phyloP scores from a whole-genome alignment of 768 basidiomycete species.

The Rhizopogon rudus region DNA sequence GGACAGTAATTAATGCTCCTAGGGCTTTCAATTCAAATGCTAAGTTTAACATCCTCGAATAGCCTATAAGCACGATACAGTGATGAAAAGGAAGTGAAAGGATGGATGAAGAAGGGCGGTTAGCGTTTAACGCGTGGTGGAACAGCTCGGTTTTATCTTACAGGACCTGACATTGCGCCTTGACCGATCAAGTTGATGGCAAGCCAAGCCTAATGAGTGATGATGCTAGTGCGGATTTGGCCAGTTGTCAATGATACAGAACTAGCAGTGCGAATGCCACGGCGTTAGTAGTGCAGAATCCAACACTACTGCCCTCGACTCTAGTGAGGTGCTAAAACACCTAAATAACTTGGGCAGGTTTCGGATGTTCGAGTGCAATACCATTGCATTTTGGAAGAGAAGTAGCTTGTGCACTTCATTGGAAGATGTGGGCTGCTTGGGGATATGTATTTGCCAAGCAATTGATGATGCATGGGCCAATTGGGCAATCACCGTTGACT shows the following conservation, averaged over 20 bases:
- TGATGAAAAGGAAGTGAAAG: background rate
- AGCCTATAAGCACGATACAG: constrained; percentile 3
- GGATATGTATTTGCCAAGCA: no score
- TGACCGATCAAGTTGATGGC: background rate
- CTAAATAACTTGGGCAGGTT: no score
- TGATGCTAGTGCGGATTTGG: background rate
- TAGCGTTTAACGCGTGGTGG: background rate
- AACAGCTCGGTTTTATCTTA: background rate
- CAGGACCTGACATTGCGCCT: background rate
- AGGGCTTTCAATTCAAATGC: constrained; percentile 12
- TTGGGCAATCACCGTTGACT: no score
- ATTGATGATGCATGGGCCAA: no score
- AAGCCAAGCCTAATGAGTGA: background rate
- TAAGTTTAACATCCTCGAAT: constrained; percentile 5
- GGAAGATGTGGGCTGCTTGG: no score
- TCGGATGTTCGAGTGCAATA: no score
- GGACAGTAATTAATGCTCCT: constrained; percentile 12
- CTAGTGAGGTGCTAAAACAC: no score
- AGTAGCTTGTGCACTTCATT: no score
- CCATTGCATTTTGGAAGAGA: no score
- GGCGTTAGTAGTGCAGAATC: no score
- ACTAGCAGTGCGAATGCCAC: background rate
- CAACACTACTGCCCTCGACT: no score
- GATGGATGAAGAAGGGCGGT: background rate
- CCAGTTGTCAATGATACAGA: background rate